Evolutionary conservation across 2,329 filamentous ascomycete genomes (phyloP).

Genomic region (Aspergillus sojae): DNA sequence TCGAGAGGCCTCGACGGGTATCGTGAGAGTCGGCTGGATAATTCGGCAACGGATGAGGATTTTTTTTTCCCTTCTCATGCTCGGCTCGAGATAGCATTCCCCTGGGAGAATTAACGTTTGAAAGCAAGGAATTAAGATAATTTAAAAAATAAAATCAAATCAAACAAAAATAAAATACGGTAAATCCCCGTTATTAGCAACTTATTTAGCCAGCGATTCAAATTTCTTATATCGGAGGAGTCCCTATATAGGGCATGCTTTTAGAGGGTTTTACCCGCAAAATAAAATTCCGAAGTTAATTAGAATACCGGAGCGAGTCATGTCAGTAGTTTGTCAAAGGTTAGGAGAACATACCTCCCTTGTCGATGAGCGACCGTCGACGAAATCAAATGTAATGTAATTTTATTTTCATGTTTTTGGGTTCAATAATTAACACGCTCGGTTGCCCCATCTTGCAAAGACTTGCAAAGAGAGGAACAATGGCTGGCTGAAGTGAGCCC

Average conservation of each 20-base stretch:
- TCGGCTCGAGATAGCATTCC: not conserved
- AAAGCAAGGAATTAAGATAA: not conserved
- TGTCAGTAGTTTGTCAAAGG: not conserved
- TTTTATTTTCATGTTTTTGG: not conserved
- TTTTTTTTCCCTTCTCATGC: not conserved
- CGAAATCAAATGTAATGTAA: not conserved
- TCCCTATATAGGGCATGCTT: no score
- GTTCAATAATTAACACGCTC: not conserved
- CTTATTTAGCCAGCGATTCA: no score
- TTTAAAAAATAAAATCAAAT: not conserved
- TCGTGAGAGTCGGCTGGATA: not conserved
- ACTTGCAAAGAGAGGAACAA: not conserved
- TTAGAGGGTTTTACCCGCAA: no score
- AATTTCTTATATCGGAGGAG: no score
- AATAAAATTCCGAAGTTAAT: no score
- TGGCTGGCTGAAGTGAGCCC: conserved; percentile 1
- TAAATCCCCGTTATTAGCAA: no score
- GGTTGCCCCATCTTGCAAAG: not conserved
- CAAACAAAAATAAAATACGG: no score
- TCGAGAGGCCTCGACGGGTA: not conserved
- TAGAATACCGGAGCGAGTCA: not conserved
- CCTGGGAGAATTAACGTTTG: not conserved
- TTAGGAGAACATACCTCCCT: not conserved
- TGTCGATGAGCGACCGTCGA: not conserved
- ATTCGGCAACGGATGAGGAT: not conserved